Conservation (phyloP, 2,329 filamentous ascomycete genomes). For the Neonectria sp. region DNA sequence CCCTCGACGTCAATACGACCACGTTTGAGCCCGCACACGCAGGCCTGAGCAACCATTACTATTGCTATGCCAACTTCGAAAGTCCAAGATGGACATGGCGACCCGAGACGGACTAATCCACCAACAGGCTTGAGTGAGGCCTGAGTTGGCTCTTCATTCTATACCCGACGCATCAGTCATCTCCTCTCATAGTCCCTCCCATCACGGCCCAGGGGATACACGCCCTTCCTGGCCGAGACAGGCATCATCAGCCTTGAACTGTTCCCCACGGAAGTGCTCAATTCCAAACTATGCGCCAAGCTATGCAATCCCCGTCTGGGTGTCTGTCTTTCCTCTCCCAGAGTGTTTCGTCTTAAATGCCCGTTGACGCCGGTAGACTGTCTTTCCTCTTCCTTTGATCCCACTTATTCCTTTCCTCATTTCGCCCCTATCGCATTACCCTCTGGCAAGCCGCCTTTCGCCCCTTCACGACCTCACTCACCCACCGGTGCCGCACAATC, state of each 20-base stretch:
- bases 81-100: slow-evolving; percentile 66
- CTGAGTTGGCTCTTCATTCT: background rate
- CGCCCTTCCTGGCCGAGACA: background rate
- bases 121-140: background rate
- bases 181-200: background rate
- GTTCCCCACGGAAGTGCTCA: slow-evolving; percentile 27
- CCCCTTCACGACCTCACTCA: background rate
- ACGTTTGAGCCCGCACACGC: slow-evolving; percentile 78
- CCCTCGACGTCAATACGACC: slow-evolving; percentile 74
- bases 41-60: slow-evolving; percentile 86
- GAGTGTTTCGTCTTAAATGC: slow-evolving; percentile 19
- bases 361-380: slow-evolving; percentile 32
- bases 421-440: background rate
- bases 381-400: background rate
- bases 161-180: background rate
- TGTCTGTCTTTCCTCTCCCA: slow-evolving; percentile 19
- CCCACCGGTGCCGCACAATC: slow-evolving; percentile 25
- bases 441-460: background rate
- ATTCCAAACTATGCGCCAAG: slow-evolving; percentile 39
- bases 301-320: slow-evolving; percentile 36
- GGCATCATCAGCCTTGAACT: background rate
- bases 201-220: background rate
- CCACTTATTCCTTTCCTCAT: background rate
- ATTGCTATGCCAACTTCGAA: slow-evolving; percentile 85
- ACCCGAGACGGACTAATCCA: slow-evolving; percentile 23